phyloP scores from a whole-genome alignment of 2,329 filamentous ascomycete species.

The Arthrinium phaeospermum region DNA sequence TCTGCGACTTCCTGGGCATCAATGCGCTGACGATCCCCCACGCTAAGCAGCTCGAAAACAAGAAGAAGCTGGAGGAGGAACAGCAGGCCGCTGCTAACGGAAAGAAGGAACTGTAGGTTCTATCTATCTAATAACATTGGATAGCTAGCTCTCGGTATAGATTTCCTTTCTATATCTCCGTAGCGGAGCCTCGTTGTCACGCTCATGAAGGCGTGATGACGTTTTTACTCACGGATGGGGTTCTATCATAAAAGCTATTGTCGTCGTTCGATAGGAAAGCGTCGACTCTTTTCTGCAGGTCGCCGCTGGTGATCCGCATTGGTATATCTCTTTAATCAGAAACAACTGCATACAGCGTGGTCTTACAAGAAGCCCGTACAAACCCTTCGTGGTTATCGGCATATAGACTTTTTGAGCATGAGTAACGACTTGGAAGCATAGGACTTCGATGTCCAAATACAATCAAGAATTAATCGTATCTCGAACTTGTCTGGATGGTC shows the following conservation, averaged over 20 bases:
- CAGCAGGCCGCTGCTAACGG: slow-evolving; percentile 33
- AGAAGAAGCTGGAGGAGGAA: slow-evolving; percentile 43
- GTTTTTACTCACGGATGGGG: not conserved
- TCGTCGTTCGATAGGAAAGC: not conserved
- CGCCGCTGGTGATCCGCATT: not conserved
- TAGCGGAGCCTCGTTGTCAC: not conserved
- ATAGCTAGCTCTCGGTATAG: not conserved
- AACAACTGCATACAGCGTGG: not conserved
- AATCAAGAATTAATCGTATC: not conserved
- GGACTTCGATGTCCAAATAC: not conserved
- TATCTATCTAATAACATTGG: not conserved
- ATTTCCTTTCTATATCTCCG: not conserved
- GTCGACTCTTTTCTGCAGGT: not conserved
- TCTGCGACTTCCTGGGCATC: slow-evolving; percentile 91
- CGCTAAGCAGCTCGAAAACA: slow-evolving; percentile 64
- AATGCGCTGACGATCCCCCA: slow-evolving; percentile 87
- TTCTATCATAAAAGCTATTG: not conserved
- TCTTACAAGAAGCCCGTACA: not conserved
- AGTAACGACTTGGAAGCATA: slow-evolving; percentile 1
- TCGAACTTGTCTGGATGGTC: not conserved
- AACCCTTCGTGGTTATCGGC: not conserved
- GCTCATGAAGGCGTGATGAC: not conserved
- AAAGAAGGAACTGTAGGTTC: slow-evolving; percentile 32
- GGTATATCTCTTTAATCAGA: not conserved
- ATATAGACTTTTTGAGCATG: slow-evolving; percentile 15